Evolutionary conservation across 164 flowering plant genomes (phyloP), one percentile per base, ranked within the genome.

Genomic region (Berberis vulgaris): DNA sequence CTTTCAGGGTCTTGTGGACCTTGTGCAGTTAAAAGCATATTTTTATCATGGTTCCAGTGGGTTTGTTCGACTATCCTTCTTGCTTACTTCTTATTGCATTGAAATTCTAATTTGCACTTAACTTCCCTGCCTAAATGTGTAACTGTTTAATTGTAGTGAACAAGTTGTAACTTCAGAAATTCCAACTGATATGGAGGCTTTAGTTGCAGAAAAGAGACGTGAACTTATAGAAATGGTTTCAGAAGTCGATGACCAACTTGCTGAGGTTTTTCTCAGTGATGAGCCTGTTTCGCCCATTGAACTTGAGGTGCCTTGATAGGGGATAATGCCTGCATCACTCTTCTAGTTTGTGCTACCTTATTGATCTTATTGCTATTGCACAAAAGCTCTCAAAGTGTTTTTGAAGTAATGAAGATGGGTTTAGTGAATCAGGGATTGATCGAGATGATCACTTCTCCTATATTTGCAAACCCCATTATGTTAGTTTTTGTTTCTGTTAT

Each of bases 211-310:
- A 80, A 95, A 95, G 74, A 75, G 99, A 53, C 87, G 80, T 54
- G 99, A 95, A 73, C 82, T 95, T 39, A 84, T 95, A 68, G 99
- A 95, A 79, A 68, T 65, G 52, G 97, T 95, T 40, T 86, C 99
- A 54, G 99, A 95, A 73, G 99, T 95, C 71, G 99, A 95, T 78
- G 99, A 95, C 69, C 69, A 79, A 71, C 93, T 91, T 65, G 99
- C 97, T 54, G 99, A 95, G 74, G 67, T 76, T 55, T 95, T 91
- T 74, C 87, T 95, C 6, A 75, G 62, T 68, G 99, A 95, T 76
- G 99, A 95, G 65, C 94, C 97, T 56, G 84, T 95, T 75, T 82
- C 96, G 63, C 57, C 97, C 13, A 59, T 69, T 72, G 96, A 85
- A 40, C 96, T 95, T 58, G 94, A 88, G 93, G 99, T 94, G 57